Percentiles rank a stretch among this genome's conserved stretches.
Conservation (phyloP, 495 filamentous ascomycete genomes). For the Aspergillus affinis region DNA sequence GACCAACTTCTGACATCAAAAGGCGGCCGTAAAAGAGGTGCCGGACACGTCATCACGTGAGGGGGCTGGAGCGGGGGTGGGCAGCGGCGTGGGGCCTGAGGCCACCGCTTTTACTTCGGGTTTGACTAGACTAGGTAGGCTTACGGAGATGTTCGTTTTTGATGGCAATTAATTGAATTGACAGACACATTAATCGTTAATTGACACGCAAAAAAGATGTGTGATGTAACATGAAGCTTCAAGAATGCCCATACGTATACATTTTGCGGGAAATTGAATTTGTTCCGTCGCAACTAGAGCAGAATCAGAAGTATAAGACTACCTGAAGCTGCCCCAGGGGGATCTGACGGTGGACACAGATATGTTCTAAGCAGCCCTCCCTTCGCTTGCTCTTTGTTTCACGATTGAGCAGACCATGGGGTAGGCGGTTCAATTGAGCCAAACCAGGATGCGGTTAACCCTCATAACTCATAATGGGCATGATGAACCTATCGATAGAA, state of each 20-base stretch:
- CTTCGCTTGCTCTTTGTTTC: neutral
- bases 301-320: neutral
- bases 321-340: neutral
- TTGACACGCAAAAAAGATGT: neutral
- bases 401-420: neutral
- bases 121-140: neutral
- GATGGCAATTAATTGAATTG: neutral
- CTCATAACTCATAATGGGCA: too few relatives aligned
- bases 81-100: neutral
- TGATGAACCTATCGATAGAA: constrained; percentile 37
- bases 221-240: neutral
- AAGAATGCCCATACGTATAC: neutral
- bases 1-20: neutral
- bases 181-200: neutral
- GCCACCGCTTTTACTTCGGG: neutral
- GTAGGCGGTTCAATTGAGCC: neutral
- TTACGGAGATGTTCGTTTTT: neutral
- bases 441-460: neutral
- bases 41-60: constrained; percentile 17
- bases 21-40: constrained; percentile 6
- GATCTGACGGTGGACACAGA: neutral
- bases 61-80: neutral
- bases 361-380: neutral
- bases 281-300: neutral
- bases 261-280: neutral